Percentiles rank a stretch among this genome's conserved stretches.
Evolutionary conservation across 108 stramenopile species (phyloP).

Genomic region (Stephanodiscus minutulus): DNA sequence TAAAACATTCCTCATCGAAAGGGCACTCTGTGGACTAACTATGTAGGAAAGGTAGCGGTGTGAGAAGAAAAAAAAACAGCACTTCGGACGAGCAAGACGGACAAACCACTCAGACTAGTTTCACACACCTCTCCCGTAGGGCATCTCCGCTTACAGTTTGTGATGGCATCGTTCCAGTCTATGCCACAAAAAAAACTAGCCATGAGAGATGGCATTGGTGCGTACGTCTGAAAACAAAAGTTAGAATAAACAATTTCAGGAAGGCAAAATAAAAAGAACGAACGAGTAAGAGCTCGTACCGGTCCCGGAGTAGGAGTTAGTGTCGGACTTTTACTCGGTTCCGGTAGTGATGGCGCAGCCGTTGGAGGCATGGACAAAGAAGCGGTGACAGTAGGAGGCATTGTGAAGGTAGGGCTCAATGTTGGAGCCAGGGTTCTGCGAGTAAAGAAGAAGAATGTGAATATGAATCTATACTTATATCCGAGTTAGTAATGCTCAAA

Average conservation of each 20-base stretch:
- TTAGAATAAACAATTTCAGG: neutral
- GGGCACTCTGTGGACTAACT: constrained; percentile 29
- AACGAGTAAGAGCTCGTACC: neutral
- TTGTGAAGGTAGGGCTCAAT: constrained; percentile 7
- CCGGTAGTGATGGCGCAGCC: constrained; percentile 11
- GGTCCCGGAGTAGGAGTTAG: constrained; percentile 33
- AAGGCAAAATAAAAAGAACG: neutral
- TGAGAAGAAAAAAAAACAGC: neutral
- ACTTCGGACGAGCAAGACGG: neutral
- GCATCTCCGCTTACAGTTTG: constrained; percentile 13
- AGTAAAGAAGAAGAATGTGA: neutral
- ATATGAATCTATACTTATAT: neutral
- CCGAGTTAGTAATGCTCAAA: neutral
- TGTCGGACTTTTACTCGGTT: constrained; percentile 33
- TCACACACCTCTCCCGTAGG: constrained; percentile 14
- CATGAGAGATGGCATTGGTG: constrained; percentile 39
- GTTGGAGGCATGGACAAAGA: constrained; percentile 10
- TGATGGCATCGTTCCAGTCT: constrained; percentile 18
- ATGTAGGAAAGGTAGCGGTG: constrained; percentile 1
- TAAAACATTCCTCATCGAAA: constrained; percentile 36
- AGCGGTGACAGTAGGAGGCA: constrained; percentile 8
- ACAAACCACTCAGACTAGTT: neutral
- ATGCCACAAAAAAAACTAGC: constrained; percentile 19
- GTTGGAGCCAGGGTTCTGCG: constrained; percentile 1
- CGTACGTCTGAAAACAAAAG: constrained; percentile 12